These are phyloP conservation scores for Zygoascus flipseniorum DNA, from an alignment of 805 yeast species.

Conservation along the genomic window DNA sequence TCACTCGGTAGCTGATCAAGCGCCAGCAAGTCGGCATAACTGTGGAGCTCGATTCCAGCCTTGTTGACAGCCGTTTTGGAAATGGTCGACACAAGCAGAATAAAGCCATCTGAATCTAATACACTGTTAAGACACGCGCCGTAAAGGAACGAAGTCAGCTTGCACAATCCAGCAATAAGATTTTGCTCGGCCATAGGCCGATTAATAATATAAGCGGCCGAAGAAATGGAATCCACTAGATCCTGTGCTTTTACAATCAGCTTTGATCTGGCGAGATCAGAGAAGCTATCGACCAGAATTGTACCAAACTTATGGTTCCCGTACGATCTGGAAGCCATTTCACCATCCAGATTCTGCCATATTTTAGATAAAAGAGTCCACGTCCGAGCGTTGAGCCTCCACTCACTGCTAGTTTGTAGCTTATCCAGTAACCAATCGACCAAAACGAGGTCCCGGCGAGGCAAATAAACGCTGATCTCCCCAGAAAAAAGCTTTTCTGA, in stretches of 20 bases:
- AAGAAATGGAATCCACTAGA: not conserved
- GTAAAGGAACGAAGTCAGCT: not conserved
- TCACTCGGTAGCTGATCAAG: not conserved
- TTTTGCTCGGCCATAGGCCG: not conserved
- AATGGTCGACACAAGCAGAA: not conserved
- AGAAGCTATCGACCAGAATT: slow-evolving; percentile 3
- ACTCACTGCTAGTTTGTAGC: slow-evolving; percentile 14
- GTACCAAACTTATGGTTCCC: slow-evolving; percentile 5
- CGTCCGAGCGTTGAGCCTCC: slow-evolving; percentile 6
- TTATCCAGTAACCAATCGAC: slow-evolving; percentile 30
- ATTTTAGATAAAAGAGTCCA: slow-evolving; percentile 13
- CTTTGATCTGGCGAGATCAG: not conserved
- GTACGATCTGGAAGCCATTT: not conserved
- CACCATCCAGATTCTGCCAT: slow-evolving; percentile 4
- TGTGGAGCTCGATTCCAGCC: not conserved
- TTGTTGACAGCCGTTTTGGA: not conserved
- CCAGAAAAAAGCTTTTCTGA: slow-evolving; percentile 19
- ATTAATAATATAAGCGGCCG: not conserved
- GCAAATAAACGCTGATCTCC: slow-evolving; percentile 20
- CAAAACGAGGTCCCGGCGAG: slow-evolving; percentile 25
- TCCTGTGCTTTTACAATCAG: not conserved
- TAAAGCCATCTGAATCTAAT: not conserved
- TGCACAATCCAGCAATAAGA: not conserved
- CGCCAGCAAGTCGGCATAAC: not conserved
- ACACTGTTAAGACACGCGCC: not conserved